Base-by-base conservation (phyloP, 345 rosid genomes). In the Hypericum perforatum region DNA sequence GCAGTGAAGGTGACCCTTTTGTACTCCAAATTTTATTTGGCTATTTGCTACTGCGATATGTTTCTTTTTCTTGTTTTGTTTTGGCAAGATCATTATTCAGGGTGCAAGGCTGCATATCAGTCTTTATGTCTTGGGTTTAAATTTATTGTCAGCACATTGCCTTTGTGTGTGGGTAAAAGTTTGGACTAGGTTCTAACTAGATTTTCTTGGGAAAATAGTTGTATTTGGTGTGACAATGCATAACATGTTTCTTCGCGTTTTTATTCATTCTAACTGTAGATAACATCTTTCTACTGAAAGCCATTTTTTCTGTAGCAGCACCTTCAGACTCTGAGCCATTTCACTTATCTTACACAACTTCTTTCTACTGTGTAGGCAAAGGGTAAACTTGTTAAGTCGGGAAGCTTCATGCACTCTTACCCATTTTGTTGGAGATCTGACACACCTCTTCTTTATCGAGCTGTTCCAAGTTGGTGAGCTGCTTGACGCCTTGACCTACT, bases 341-440 rank as follows among this genome's bases (percentile, higher is more conserved):
- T 7, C 22, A 32, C 6, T 52, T 16, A 41, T 64, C 52, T 32
- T 45, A 12, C 14, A 11, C 8, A 39, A 2, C 5, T 51, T 38
- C 51, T 43, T 53, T 37, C 39, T 11, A 39, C 39, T 32, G 52
- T 16, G 47, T 57, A 92, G 98, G 89, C 81, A 50, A 88, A 82
- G 55, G 95, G 95, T 47, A 85, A 82, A 78, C 91, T 92, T 68
- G 87, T 92, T 50, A 92, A 92, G 69, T 43, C 81, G 16, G 98
- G 98, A 74, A 88, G 69, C 73, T 72, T 56, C 52, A 84, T 74
- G 16, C 98, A 92, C 75, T 73, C 85, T 37, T 92, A 92, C 64
- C 96, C 96, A 47, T 78, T 72, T 62, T 92, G 98, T 68, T 92
- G 84, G 82, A 83, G 98, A 76, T 92, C 98, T 61, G 91, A 85